Evolutionary conservation across 305 asterid species (phyloP).

Genomic region (Galium porrigens): DNA sequence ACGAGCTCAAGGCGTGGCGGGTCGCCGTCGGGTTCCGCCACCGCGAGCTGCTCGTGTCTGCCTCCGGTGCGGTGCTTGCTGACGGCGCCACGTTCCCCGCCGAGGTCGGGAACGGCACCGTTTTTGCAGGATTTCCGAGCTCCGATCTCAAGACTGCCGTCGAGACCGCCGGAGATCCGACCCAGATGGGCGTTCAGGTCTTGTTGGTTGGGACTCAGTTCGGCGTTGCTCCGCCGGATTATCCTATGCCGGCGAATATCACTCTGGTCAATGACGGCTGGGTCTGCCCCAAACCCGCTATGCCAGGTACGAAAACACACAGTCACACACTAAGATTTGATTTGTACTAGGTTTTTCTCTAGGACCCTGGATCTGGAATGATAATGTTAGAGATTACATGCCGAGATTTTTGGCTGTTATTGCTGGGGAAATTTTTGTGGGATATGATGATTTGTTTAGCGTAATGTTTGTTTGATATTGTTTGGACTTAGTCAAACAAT

Average conservation of each 20-base stretch:
- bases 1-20: conserved; percentile 66
- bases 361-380: neutral
- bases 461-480: neutral
- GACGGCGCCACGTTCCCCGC: conserved; percentile 64
- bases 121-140: conserved; percentile 62
- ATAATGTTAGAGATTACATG: neutral
- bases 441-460: neutral
- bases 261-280: conserved; percentile 68
- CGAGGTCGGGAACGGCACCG: conserved; percentile 58
- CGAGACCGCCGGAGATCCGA: conserved; percentile 77
- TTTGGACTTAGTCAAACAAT: neutral
- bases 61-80: conserved; percentile 60
- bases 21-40: conserved; percentile 72
- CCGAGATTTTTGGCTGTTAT: neutral
- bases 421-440: neutral
- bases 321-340: neutral
- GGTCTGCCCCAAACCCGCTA: conserved; percentile 48
- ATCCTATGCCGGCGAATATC: conserved; percentile 64
- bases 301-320: conserved; percentile 35
- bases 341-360: neutral
- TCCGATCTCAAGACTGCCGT: conserved; percentile 79
- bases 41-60: conserved; percentile 65
- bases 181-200: conserved; percentile 57
- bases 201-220: conserved; percentile 67
- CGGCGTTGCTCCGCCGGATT: conserved; percentile 34